Percentiles rank a stretch among this genome's conserved stretches.
These are phyloP conservation scores for Saccharum hybrid DNA, from an alignment of 202 grass and related monocot species.

Conservation along the genomic window DNA sequence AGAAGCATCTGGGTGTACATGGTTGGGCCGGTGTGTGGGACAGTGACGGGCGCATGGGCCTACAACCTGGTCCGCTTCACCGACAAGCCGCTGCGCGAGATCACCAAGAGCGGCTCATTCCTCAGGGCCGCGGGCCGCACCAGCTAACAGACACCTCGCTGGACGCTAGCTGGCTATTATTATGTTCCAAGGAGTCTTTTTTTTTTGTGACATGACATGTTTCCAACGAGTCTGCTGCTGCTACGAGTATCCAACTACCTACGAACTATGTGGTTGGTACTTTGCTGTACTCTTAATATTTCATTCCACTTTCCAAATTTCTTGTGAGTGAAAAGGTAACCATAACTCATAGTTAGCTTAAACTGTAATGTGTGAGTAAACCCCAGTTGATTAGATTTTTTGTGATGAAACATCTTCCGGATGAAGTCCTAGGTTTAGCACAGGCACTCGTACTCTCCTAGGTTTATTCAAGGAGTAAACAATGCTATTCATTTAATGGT, in stretches of 20 bases:
- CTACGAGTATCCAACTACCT: not conserved
- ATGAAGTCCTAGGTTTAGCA: no score
- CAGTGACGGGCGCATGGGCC: conserved; percentile 52
- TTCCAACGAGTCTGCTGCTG: no score
- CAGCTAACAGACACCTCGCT: not conserved
- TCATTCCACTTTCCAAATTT: not conserved
- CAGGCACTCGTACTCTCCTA: no score
- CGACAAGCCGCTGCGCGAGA: conserved; percentile 54
- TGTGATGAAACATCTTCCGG: no score
- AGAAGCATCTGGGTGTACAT: conserved; percentile 59
- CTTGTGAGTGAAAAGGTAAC: not conserved
- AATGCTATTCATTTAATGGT: no score
- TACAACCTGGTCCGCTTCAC: conserved; percentile 64
- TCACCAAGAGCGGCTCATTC: conserved; percentile 50
- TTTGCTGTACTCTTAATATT: not conserved
- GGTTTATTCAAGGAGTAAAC: no score
- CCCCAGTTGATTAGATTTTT: no score
- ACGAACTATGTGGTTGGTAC: not conserved
- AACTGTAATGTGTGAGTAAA: no score
- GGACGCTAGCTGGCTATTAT: not conserved
- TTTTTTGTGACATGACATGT: no score
- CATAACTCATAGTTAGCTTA: not conserved
- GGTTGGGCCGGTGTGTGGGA: conserved; percentile 46
- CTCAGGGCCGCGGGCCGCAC: conserved; percentile 8
- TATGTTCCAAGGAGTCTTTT: no score